These are phyloP conservation scores for Flaveria ramosissima DNA, from an alignment of 129 eudicot genomes.

Conservation along the genomic window DNA sequence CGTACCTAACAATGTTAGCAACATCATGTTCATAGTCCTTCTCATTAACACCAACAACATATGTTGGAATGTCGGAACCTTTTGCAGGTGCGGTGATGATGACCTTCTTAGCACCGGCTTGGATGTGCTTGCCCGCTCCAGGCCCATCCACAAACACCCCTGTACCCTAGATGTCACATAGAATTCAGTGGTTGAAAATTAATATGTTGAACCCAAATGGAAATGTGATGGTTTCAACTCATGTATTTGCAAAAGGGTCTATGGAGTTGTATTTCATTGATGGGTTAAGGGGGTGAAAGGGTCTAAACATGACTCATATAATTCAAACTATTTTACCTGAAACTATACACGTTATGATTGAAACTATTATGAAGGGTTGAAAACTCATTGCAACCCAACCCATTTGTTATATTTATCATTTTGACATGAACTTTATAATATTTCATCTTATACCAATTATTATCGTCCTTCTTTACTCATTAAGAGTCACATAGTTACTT, in stretches of 20 bases:
- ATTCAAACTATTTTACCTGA: neutral
- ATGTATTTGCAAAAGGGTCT: neutral
- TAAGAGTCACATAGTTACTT: too few species aligned
- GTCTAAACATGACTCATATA: neutral
- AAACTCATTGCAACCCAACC: too few species aligned
- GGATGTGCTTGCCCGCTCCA: constrained; percentile 97
- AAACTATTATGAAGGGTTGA: too few species aligned
- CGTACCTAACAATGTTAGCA: constrained; percentile 74
- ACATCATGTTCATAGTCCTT: constrained; percentile 62
- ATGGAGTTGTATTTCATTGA: neutral
- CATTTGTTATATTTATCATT: too few species aligned
- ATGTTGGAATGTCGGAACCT: constrained; percentile 96
- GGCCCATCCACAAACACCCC: constrained; percentile 99
- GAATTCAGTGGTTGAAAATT: neutral
- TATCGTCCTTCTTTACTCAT: too few species aligned
- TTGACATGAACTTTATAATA: too few species aligned
- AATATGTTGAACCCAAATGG: neutral
- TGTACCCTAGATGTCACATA: constrained; percentile 60
- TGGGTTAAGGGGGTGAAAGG: neutral
- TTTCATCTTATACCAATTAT: too few species aligned
- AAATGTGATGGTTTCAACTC: too few species aligned
- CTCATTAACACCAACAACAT: constrained; percentile 92
- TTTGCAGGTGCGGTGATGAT: constrained; percentile 96
- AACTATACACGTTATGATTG: neutral
- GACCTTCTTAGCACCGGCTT: constrained; percentile 98